Conservation (phyloP, 345 rosid species). For the Bruguiera sexangula region DNA sequence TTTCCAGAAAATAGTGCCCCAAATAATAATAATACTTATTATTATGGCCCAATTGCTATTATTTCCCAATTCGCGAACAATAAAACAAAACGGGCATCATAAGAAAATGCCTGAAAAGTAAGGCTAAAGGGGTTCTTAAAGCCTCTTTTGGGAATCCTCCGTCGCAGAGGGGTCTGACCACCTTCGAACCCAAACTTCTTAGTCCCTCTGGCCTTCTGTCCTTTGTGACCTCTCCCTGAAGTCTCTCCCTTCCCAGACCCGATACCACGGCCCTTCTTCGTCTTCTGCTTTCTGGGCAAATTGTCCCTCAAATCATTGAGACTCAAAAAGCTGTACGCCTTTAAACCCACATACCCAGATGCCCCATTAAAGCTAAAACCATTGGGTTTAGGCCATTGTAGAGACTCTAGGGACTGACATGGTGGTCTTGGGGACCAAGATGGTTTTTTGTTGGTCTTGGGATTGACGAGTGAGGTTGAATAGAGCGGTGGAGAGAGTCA, state of each 20-base stretch:
- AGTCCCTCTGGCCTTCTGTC: slow-evolving; percentile 86
- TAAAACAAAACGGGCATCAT: neutral
- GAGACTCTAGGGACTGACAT: slow-evolving; percentile 18
- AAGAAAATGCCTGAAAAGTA: slow-evolving; percentile 65
- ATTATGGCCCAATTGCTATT: no score
- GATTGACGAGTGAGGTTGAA: slow-evolving; percentile 7
- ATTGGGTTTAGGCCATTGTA: slow-evolving; percentile 12
- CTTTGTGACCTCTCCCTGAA: slow-evolving; percentile 96
- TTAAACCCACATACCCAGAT: slow-evolving; percentile 35
- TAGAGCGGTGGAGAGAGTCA: slow-evolving; percentile 31
- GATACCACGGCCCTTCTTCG: slow-evolving; percentile 95
- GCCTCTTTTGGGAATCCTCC: slow-evolving; percentile 88
- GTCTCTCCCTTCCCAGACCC: slow-evolving; percentile 98
- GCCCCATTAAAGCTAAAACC: slow-evolving; percentile 2
- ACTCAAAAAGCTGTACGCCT: slow-evolving; percentile 66
- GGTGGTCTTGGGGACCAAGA: slow-evolving; percentile 17
- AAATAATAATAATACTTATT: no score
- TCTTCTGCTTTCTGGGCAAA: slow-evolving; percentile 87
- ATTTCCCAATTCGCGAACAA: no score
- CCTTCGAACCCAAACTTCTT: slow-evolving; percentile 93
- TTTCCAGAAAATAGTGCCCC: no score
- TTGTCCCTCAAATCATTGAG: slow-evolving; percentile 84
- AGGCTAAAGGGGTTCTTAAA: slow-evolving; percentile 87
- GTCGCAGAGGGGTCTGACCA: slow-evolving; percentile 92
- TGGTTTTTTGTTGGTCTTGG: slow-evolving; percentile 6